phyloP scores from a whole-genome alignment of 163 green algal species.

The Volvox carteri region DNA sequence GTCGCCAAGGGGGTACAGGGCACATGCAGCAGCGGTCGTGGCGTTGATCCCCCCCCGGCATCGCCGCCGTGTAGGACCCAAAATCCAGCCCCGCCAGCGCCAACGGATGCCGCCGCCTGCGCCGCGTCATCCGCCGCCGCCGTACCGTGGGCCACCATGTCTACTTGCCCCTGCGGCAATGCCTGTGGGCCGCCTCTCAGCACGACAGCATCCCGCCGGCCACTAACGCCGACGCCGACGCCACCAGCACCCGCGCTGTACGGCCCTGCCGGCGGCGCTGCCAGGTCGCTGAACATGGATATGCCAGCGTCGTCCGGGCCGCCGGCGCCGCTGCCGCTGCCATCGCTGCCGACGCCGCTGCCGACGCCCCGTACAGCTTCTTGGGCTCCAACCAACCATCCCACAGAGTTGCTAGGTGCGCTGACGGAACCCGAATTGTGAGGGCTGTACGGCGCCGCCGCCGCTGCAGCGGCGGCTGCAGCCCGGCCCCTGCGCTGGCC shows the following conservation, averaged over 20 bases:
- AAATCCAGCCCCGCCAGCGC: not conserved
- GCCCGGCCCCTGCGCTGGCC: not conserved
- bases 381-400: no score
- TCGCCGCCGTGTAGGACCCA: slow-evolving; percentile 1
- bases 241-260: not conserved
- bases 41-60: not conserved
- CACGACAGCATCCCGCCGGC: not conserved
- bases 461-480: not conserved
- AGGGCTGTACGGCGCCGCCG: not conserved
- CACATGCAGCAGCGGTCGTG: not conserved
- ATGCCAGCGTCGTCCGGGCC: not conserved
- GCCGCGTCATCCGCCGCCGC: not conserved
- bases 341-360: no score
- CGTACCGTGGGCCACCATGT: not conserved
- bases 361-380: no score
- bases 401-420: not conserved
- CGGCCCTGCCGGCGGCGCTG: not conserved
- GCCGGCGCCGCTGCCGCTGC: no score
- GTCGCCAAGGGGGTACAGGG: not conserved
- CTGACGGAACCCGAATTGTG: not conserved
- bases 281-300: not conserved
- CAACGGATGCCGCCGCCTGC: not conserved
- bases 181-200: not conserved
- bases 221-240: not conserved
- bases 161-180: not conserved